Evolutionary conservation across 2,329 filamentous ascomycete genomes (phyloP), one percentile per base, ranked within the genome.

Genomic region (Epichloe sp.): DNA sequence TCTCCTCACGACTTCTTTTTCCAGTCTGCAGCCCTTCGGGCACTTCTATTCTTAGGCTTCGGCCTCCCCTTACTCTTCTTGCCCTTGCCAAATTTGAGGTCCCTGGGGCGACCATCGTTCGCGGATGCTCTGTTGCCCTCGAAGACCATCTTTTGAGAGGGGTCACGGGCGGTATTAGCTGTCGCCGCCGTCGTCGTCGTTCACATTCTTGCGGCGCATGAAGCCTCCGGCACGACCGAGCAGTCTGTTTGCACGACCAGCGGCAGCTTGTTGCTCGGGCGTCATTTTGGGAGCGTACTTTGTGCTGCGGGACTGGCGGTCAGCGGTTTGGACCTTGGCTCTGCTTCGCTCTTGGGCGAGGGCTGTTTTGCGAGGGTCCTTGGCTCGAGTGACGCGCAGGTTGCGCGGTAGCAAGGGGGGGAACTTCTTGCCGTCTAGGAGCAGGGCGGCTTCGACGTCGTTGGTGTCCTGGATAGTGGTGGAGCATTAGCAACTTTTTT

Each of bases 341-440:
- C 59, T 58, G 54, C 57, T 44, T 50, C 61, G 58, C 59, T 65
- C 57, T 58, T 71, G 56, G 50, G 77, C 77, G 31, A 74, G 67
- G 40, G 69, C 65, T 6, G 78, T 82, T 67, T 80, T 80, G 62
- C 77, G 75, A 37, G 77, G 78, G 52, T 85, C 85, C 68, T 89
- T 91, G 62, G 93, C 93, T 54, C 93, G 83, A 46, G 81, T 85
- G 45, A 98, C 90, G 50, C 93, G 85, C 36, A 98, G 75, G 57
- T 83, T 79, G 44, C 93, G 83, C 10, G 91, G 91, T n/a, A 97
- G 80, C 79, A 96, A 83, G 91, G 15, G 91, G 89, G 15, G 91
- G 89, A 90, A 97, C 60, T 87, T 93, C 74, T 97, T 95, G 55
- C 82, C 90, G 64, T 96, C 79, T 54, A 91, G 80, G 40, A 94